These are phyloP conservation scores for Boletus sp. DNA, from an alignment of 768 basidiomycete genomes.

Conservation along the genomic window DNA sequence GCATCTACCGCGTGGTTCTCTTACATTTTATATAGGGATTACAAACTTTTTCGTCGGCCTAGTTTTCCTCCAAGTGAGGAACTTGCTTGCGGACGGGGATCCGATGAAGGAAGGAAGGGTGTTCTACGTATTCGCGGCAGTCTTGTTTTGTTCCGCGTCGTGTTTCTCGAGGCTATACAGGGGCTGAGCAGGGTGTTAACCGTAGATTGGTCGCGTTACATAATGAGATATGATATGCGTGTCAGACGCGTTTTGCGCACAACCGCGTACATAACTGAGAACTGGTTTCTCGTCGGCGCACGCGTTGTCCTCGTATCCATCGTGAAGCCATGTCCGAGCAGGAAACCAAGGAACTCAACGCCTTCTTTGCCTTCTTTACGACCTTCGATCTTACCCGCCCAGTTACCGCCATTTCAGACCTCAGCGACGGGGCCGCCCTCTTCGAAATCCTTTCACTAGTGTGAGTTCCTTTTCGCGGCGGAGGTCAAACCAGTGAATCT, in stretches of 20 bases:
- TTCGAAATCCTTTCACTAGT: slow-evolving; percentile 72
- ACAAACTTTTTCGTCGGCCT: slow-evolving; percentile 84
- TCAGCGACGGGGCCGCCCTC: slow-evolving; percentile 76
- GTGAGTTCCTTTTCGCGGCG: slow-evolving; percentile 43
- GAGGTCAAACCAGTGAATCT: slow-evolving; percentile 1
- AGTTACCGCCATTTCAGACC: slow-evolving; percentile 60
- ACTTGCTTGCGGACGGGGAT: slow-evolving; percentile 61
- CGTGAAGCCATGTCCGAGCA: slow-evolving; percentile 34
- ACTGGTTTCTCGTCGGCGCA: slow-evolving; percentile 5
- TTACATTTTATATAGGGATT: slow-evolving; percentile 53
- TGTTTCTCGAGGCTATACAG: slow-evolving; percentile 27
- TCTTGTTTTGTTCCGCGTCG: slow-evolving; percentile 38
- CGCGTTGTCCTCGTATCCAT: background rate
- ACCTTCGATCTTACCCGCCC: slow-evolving; percentile 67
- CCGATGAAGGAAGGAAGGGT: slow-evolving; percentile 74
- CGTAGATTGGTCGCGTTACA: slow-evolving; percentile 17
- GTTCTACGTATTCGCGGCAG: slow-evolving; percentile 77
- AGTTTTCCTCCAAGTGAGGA: slow-evolving; percentile 79
- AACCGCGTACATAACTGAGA: slow-evolving; percentile 1
- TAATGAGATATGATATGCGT: slow-evolving; percentile 17
- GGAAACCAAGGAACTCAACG: slow-evolving; percentile 63
- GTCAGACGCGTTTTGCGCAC: background rate
- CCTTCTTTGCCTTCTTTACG: slow-evolving; percentile 78
- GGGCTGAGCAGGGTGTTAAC: slow-evolving; percentile 13
- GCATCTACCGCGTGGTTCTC: background rate